phyloP scores from a whole-genome alignment of 768 basidiomycete species.

The Coprinopsis cinerea region DNA sequence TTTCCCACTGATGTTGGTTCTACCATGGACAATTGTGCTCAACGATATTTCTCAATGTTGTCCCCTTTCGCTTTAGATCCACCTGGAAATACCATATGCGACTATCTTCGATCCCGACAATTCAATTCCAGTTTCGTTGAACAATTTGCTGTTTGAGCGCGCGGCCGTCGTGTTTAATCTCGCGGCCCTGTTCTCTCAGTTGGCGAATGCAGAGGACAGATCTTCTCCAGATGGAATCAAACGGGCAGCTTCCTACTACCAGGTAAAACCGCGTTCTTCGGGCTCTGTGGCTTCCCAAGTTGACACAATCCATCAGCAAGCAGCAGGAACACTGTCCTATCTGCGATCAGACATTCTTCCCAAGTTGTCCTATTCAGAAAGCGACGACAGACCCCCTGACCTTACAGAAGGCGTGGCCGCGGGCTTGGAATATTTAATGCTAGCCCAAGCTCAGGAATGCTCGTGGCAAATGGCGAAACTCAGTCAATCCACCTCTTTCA shows the following conservation, averaged over 20 bases:
- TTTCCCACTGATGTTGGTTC: slow-evolving; percentile 67
- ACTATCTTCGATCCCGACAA: slow-evolving; percentile 57
- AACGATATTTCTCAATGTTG: neutral
- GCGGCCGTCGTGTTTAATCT: slow-evolving; percentile 80
- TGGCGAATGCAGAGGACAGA: slow-evolving; percentile 69
- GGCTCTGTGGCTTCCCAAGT: neutral
- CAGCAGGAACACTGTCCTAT: slow-evolving; percentile 69
- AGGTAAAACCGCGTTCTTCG: slow-evolving; percentile 44
- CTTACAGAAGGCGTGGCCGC: slow-evolving; percentile 55
- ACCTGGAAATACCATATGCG: slow-evolving; percentile 66
- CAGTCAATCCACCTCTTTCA: slow-evolving; percentile 49
- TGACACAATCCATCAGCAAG: slow-evolving; percentile 34
- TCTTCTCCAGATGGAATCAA: slow-evolving; percentile 77
- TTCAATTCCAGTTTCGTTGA: slow-evolving; percentile 50
- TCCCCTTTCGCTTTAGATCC: slow-evolving; percentile 42
- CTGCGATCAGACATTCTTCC: slow-evolving; percentile 49
- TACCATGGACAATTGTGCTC: neutral
- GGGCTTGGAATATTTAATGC: slow-evolving; percentile 68
- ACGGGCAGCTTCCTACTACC: slow-evolving; percentile 63
- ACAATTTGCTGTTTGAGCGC: slow-evolving; percentile 78
- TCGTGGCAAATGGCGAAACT: slow-evolving; percentile 90
- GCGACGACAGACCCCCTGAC: slow-evolving; percentile 58
- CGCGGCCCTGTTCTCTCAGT: slow-evolving; percentile 76
- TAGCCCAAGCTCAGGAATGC: slow-evolving; percentile 95
- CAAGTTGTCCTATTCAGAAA: slow-evolving; percentile 40